phyloP scores from a whole-genome alignment of 805 yeast genomes.

The Starmerella potacharoeniae region DNA sequence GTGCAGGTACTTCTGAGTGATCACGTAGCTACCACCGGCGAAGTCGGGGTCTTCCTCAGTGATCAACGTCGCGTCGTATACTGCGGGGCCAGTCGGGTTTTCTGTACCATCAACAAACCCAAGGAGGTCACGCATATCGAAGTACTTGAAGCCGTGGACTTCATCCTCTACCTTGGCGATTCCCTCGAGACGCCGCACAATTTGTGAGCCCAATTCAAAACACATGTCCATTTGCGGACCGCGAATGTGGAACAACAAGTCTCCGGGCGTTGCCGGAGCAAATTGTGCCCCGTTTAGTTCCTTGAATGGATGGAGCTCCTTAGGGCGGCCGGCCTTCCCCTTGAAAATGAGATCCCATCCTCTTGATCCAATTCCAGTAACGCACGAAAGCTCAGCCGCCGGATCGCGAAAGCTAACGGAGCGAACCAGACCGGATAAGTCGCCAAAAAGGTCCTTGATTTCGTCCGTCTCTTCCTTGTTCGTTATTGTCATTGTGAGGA shows the following conservation, averaged over 20 bases:
- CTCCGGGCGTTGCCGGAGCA: conserved; percentile 24
- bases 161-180: conserved; percentile 20
- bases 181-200: conserved; percentile 13
- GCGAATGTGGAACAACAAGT: conserved; percentile 21
- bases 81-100: conserved; percentile 18
- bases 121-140: conserved; percentile 21
- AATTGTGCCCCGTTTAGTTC: conserved; percentile 18
- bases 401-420: conserved; percentile 1
- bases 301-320: conserved; percentile 21
- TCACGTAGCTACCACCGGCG: conserved; percentile 22
- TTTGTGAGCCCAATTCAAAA: conserved; percentile 19
- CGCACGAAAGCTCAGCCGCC: background rate
- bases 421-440: background rate
- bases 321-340: conserved; percentile 11
- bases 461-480: background rate
- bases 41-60: conserved; percentile 10
- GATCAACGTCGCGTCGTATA: conserved; percentile 12
- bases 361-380: conserved; percentile 18
- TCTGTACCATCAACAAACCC: conserved; percentile 25
- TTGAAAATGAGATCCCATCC: conserved; percentile 17
- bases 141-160: conserved; percentile 23
- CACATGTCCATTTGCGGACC: conserved; percentile 20
- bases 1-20: conserved; percentile 23
- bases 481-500: conserved; percentile 6
- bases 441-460: conserved; percentile 9